A percentile compares a stretch with the other conserved stretches of the same genome.
Conservation (phyloP, 345 rosid species). For the Melaleuca quinquenervia region DNA sequence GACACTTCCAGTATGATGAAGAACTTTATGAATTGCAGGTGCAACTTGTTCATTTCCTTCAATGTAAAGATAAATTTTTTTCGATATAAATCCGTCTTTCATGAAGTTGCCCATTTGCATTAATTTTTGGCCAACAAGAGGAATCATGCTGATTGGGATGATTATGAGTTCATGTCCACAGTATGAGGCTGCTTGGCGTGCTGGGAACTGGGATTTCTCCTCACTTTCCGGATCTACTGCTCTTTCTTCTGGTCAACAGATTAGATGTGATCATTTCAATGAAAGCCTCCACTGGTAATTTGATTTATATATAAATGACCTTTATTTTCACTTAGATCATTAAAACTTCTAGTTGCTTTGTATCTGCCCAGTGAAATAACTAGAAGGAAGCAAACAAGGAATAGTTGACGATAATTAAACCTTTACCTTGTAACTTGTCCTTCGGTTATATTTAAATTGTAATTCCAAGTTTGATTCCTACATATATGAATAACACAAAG, state of each 20-base stretch:
- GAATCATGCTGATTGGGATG: neutral
- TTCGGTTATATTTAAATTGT: neutral
- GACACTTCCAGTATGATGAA: constrained; percentile 55
- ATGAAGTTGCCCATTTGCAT: neutral
- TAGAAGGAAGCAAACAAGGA: neutral
- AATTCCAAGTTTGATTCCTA: neutral
- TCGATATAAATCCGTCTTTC: neutral
- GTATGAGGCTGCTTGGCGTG: constrained; percentile 98
- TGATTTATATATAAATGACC: neutral
- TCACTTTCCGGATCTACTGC: constrained; percentile 34
- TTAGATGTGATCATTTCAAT: constrained; percentile 49
- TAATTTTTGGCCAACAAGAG: neutral
- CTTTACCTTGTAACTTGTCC: neutral
- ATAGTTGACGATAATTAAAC: neutral
- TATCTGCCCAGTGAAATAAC: neutral
- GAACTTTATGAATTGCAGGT: constrained; percentile 94
- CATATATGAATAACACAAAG: neutral
- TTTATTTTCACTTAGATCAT: neutral
- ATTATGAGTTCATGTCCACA: constrained; percentile 16
- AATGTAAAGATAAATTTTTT: neutral
- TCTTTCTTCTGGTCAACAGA: constrained; percentile 28
- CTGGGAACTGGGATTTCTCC: constrained; percentile 96
- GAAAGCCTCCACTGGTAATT: constrained; percentile 76
- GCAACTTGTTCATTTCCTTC: neutral
- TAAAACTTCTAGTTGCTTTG: neutral